Evolutionary conservation across 176 grass and related monocot species (phyloP).

Genomic region (Triticum timopheevii): DNA sequence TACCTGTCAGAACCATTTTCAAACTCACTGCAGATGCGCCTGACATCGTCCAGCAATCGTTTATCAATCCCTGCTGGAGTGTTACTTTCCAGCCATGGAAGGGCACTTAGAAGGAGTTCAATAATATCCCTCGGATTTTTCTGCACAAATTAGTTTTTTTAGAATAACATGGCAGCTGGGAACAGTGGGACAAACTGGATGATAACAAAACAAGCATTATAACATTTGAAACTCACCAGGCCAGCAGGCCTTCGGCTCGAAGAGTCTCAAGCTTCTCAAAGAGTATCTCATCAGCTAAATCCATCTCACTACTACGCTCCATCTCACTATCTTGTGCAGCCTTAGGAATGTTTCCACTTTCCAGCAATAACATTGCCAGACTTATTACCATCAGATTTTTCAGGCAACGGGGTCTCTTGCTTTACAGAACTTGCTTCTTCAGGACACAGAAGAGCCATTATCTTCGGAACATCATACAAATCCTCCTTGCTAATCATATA

Average conservation of each 20-base stretch:
- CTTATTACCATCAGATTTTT: not conserved
- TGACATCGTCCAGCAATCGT: constrained; percentile 32
- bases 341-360: not conserved
- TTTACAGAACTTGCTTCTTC: not conserved
- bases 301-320: not conserved
- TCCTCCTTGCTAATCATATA: constrained; percentile 29
- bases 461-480: constrained; percentile 31
- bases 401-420: not conserved
- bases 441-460: constrained; percentile 41
- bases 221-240: constrained; percentile 34
- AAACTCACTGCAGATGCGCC: constrained; percentile 18
- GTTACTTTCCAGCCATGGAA: constrained; percentile 24
- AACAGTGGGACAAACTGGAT: not conserved
- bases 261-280: constrained; percentile 41
- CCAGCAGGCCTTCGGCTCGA: constrained; percentile 26
- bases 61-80: constrained; percentile 16
- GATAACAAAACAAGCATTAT: not conserved
- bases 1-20: constrained; percentile 29
- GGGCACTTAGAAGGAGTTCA: constrained; percentile 21
- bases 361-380: not conserved
- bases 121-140: constrained; percentile 9
- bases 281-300: not conserved
- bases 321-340: not conserved
- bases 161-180: not conserved
- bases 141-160: constrained; percentile 27